Evolutionary conservation across 306 rosid genomes (phyloP), one percentile per base, ranked within the genome.

Genomic region (Begonia peltatifolia): DNA sequence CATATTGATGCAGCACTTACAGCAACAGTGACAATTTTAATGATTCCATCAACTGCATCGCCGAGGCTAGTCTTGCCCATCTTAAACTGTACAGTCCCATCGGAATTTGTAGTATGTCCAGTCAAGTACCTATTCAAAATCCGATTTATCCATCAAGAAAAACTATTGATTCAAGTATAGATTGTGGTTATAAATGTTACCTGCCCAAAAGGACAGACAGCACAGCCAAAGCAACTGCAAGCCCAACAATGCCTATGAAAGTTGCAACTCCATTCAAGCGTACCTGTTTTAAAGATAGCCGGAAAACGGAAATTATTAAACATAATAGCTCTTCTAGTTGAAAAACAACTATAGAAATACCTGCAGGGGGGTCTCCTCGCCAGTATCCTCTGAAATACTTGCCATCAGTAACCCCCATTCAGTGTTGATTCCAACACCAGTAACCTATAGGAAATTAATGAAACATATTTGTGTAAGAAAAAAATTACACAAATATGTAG

Each of bases 351-450:
- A 47, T 60, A 44, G 56, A 18, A 66, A 55, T 25, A 90, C 97
- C 97, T 90, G 97, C 62, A 90, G 75, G 2, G 97, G 97, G 67
- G 97, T 90, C 81, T 90, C 97, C 79, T 90, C 94, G 49, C 95
- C 97, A 1, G 70, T 90, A 65, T 90, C 97, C 62, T 90, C 97
- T 16, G 97, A 85, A 68, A 90, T 90, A 58, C 97, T 90, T 52
- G 97, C 95, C 97, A 90, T 90, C 89, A 90, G 68, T 75, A 90
- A 73, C 67, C 97, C 97, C 97, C 97, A 90, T 76, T 90, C 97
- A 36, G 97, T 90, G 64, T 90, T 90, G 69, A 90, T 83, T 52
- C 97, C 97, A 78, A 90, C 97, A 59, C 94, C 75, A 43, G 95
- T 90, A 61, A 90, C 97, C 97, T 90, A 66, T 53, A 30, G 38